Evolutionary conservation across 352 stramenopile genomes (phyloP), one percentile per base, ranked within the genome.

Genomic region (Phytopythium delawarense): DNA sequence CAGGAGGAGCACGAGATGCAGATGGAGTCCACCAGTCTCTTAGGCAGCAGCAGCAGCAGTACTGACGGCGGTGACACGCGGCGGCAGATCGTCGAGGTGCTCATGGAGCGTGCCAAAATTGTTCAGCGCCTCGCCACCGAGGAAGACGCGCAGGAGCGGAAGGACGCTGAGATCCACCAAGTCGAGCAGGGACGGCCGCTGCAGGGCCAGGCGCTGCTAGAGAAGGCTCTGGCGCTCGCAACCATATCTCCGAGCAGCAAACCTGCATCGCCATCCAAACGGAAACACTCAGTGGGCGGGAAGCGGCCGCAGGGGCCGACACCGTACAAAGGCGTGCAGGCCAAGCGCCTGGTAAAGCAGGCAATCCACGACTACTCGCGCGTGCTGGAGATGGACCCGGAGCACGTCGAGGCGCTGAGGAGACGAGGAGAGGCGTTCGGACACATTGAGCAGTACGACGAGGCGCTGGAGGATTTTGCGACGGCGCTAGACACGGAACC

Each of bases 361-460:
- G 82, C 85, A 9, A 58, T 91, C n/a, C 51, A 75, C 37, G 85
- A 94, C 58, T 91, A 87, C 70, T 70, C 77, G 8, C 65, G 65
- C 40, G 69, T 87, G 13, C 46, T 94, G 18, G 62, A 73, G 18
- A 13, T 74, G 28, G 81, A 91, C n/a, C 58, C 71, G 4, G 69
- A 59, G 13, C 79, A 84, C 51, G 61, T 69, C 0, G 76, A 87
- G 6, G 75, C 71, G 11, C 57, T 90, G 23, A 69, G 74, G 20
- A 46, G 80, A 30, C 76, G 79, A 15, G 81, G 79, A 0, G 79
- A 90, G 37, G 65, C 73, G 25, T 69, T 76, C 15, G 70, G 72
- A 30, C 68, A 71, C 57, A 65, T 91, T 45, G 79, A 69, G n/a
- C 63, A 66, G 0, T 78, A 81, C 16, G 72, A 89, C 0, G 69